Evolutionary conservation across 2,329 filamentous ascomycete species (phyloP), one percentile per base, ranked within the genome.

Genomic region (Botrytis pseudocinerea): DNA sequence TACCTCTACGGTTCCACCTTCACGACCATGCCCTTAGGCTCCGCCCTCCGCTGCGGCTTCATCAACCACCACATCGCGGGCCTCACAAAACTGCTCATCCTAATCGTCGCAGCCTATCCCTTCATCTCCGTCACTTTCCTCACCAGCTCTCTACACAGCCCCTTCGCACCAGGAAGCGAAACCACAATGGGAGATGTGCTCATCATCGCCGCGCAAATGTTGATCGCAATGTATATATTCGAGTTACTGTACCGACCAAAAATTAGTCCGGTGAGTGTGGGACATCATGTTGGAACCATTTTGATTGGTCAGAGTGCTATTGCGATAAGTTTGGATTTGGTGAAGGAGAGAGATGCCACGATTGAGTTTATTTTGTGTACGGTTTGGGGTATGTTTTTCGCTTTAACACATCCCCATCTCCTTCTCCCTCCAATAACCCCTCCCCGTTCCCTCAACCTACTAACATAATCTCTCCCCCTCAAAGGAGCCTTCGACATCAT

Each of bases 61-160:
- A 79, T 85, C 51, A 85, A 85, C 66, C 84, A 86, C 72, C 84
- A 85, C 64, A 82, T 86, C 32, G 83, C 84, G 2, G 83, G 82
- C 0, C 69, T 74, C 2, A 83, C 82, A 9, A 85, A 85, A 70
- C 73, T 85, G 1, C 2, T 83, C 28, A 82, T 85, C 57, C 72
- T 85, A 14, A 71, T 83, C 20, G 38, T 82, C 0, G 82, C 82
- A 0, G 81, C 80, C 1, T 85, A 85, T 75, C 84, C 84, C 1
- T 84, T 85, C 63, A 77, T 85, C 61, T 75, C 78, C 40, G 79
- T 85, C 22, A 78, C 82, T 0, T 82, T 83, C 66, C 79, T 80
- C 18, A 74, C 75, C 10, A 76, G 79, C 0, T 79, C 78, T 2
- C 79, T 84, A 46, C 78, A 82, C 28, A 79, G 80, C 0, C 79